phyloP scores from a whole-genome alignment of 2,329 filamentous ascomycete genomes.

The Fusarium sp. region DNA sequence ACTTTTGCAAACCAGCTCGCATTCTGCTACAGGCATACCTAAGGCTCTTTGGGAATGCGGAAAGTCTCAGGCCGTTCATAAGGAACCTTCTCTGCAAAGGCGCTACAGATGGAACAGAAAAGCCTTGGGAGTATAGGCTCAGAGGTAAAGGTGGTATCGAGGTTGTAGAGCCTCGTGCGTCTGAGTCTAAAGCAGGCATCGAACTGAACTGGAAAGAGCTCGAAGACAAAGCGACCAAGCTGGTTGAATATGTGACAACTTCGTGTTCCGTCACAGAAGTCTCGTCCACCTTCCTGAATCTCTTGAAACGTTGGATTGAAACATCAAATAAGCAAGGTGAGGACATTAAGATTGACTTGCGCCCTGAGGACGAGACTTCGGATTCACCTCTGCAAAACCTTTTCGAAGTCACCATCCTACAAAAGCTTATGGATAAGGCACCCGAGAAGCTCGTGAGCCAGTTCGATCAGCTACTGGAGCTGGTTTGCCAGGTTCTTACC shows the following conservation, averaged over 20 bases:
- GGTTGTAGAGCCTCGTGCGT: slow-evolving; percentile 56
- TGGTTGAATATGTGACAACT: slow-evolving; percentile 64
- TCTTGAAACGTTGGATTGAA: slow-evolving; percentile 71
- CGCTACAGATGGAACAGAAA: slow-evolving; percentile 49
- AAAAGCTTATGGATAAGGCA: slow-evolving; percentile 73
- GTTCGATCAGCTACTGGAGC: slow-evolving; percentile 73
- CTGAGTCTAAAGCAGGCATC: slow-evolving; percentile 21
- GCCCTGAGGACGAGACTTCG: slow-evolving; percentile 47
- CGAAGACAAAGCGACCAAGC: slow-evolving; percentile 61
- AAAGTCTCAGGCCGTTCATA: slow-evolving; percentile 64
- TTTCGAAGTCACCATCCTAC: slow-evolving; percentile 71
- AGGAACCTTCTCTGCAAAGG: slow-evolving; percentile 70
- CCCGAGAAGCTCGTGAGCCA: slow-evolving; percentile 73
- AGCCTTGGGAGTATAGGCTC: slow-evolving; percentile 66
- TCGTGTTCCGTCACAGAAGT: slow-evolving; percentile 68
- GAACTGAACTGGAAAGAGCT: slow-evolving; percentile 60
- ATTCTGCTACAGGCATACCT: slow-evolving; percentile 70
- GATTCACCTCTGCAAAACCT: slow-evolving; percentile 63
- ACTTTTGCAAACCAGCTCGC: slow-evolving; percentile 61
- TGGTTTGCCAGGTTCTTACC: slow-evolving; percentile 71
- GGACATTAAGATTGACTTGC: slow-evolving; percentile 48
- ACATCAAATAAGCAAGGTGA: slow-evolving; percentile 47
- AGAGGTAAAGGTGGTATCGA: slow-evolving; percentile 64
- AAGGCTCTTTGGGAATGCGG: slow-evolving; percentile 65
- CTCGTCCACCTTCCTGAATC: slow-evolving; percentile 70